A percentile compares a stretch with the other conserved stretches of the same genome.
Evolutionary conservation across 495 filamentous ascomycete species (phyloP).

Genomic region (Aspergillus conjunctus): DNA sequence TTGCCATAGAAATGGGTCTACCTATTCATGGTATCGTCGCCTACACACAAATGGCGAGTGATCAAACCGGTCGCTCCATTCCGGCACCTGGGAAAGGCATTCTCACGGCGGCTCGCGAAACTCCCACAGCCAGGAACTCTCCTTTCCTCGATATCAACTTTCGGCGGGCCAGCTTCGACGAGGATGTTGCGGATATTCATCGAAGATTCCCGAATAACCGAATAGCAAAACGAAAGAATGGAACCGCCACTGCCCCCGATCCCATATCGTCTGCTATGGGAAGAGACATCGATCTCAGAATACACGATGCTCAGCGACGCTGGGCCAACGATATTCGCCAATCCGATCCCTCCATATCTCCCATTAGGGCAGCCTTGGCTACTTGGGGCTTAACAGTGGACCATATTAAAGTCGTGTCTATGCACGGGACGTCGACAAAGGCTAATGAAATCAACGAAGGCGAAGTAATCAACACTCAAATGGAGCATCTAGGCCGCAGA

Average conservation of each 20-base stretch:
- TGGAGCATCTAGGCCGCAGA: conserved; percentile 87
- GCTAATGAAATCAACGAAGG: conserved; percentile 99
- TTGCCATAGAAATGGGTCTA: conserved; percentile 96
- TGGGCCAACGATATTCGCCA: conserved; percentile 98
- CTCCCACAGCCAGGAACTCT: conserved; percentile 66
- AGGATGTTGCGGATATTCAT: conserved; percentile 63
- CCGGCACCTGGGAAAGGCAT: conserved; percentile 96
- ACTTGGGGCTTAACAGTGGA: conserved; percentile 98
- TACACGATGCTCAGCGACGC: conserved; percentile 73
- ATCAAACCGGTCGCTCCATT: conserved; percentile 97
- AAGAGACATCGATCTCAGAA: conserved; percentile 51
- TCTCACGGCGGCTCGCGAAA: conserved; percentile 91
- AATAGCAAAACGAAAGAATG: not conserved
- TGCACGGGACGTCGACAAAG: conserved; percentile 97
- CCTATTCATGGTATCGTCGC: conserved; percentile 95
- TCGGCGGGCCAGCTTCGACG: conserved; percentile 79
- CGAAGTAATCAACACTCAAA: conserved; percentile 92
- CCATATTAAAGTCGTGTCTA: conserved; percentile 90
- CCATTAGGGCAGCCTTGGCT: conserved; percentile 87
- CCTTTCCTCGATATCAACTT: conserved; percentile 94
- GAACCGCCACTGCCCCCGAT: not conserved
- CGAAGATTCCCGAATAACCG: not conserved
- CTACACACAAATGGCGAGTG: conserved; percentile 90
- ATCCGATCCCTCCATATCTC: conserved; percentile 85
- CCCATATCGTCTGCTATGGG: not conserved